Base-by-base conservation (phyloP, 2,329 filamentous ascomycete genomes). In the Cordyceps tenuipes region DNA sequence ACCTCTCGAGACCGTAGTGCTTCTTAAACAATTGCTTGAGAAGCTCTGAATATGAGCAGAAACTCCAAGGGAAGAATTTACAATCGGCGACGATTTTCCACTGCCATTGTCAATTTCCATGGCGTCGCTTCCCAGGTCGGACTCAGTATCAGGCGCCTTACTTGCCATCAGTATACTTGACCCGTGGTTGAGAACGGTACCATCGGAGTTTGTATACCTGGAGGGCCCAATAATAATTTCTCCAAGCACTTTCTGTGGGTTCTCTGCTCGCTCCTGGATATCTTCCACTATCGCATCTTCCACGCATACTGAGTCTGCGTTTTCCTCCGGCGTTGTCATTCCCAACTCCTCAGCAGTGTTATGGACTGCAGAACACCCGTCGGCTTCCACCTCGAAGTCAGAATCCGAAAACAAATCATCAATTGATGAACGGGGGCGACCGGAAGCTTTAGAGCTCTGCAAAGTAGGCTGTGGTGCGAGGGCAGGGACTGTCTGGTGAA, bases 21-120 rank as follows among this genome's bases (percentile, higher is more conserved):
- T 8, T 34, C 7, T 13, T 9, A 31, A 49, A 26, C n/a, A 2
- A 10, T 23, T 13, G 5, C 29, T 17, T 5, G 23, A 3, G 3
- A 17, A 4, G 3, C 7, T 34, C 23, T n/a, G 34, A 19, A 13
- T 1, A 34, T 10, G 3, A 8, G 3, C 44, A 3, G 21, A 6
- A 3, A 17, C 15, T 10, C 2, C 34, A 43, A 10, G 12, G 12
- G 26, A 34, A 9, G 31, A 23, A 17, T 21, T 7, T 8, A 6
- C 8, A 10, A 17, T 9, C 10, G 43, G 39, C 5, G 21, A 41
- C 17, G 5, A 15, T 5, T 34, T 36, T n/a, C 17, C 31, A 39
- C n/a, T 51, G 2, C 26, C 17, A 26, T 56, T 41, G 17, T 55
- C 57, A 29, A 61, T 61, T 29, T 61, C 52, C 59, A 61, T 61